Evolutionary conservation across 768 basidiomycete genomes (phyloP).

Genomic region (Vishniacozyma victoriae): DNA sequence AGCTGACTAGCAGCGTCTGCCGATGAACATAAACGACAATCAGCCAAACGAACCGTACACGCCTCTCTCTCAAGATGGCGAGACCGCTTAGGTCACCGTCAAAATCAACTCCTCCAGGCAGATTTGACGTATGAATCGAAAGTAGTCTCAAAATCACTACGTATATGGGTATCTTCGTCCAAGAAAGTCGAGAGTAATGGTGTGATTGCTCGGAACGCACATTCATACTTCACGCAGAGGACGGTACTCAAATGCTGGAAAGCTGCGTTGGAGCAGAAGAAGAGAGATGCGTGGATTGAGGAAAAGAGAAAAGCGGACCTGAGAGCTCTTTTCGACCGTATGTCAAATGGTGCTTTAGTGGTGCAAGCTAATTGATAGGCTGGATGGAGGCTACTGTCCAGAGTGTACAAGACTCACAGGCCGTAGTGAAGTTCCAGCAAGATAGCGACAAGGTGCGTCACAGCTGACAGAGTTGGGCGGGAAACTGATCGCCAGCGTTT

Average conservation of each 20-base stretch:
- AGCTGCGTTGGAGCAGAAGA: conserved; percentile 1
- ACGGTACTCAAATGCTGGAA: conserved; percentile 21
- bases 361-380: conserved; percentile 7
- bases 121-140: conserved; percentile 10
- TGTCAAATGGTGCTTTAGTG: neutral
- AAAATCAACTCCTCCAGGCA: conserved; percentile 6
- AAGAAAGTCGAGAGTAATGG: conserved; percentile 6
- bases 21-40: too few relatives aligned
- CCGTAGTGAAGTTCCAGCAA: neutral
- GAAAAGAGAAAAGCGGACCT: conserved; percentile 6
- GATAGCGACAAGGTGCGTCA: conserved; percentile 3
- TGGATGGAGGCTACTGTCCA: conserved; percentile 15
- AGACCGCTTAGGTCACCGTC: neutral
- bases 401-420: neutral
- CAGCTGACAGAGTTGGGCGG: neutral
- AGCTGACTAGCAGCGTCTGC: neutral
- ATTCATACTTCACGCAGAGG: conserved; percentile 28
- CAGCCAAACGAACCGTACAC: neutral
- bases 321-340: conserved; percentile 17
- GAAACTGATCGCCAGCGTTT: conserved; percentile 10
- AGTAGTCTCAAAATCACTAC: neutral
- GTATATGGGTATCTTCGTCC: conserved; percentile 12
- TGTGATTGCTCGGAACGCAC: conserved; percentile 22
- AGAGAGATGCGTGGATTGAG: conserved; percentile 13
- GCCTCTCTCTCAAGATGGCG: conserved; percentile 18